phyloP scores from a whole-genome alignment of 371 early-diverging fungal species.

The Lichtheimia ornata region DNA sequence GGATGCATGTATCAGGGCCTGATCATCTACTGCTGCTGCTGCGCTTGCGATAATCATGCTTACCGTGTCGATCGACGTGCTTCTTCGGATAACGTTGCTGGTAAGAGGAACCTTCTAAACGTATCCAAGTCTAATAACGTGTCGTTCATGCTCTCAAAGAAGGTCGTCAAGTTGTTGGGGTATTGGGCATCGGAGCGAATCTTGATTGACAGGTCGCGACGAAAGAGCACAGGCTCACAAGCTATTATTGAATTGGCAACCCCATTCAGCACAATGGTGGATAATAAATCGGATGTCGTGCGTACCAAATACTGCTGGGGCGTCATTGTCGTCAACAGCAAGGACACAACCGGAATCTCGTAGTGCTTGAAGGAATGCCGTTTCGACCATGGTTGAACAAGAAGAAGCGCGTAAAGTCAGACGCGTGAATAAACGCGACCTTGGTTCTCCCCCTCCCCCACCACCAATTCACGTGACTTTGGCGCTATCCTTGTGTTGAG shows the following conservation, averaged over 20 bases:
- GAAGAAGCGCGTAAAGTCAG: neutral
- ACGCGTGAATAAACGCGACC: neutral
- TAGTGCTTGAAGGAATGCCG: slow-evolving; percentile 8
- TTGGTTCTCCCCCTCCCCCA: neutral
- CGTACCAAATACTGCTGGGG: slow-evolving; percentile 18
- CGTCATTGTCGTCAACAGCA: slow-evolving; percentile 3
- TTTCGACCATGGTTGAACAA: neutral
- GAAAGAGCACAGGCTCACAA: slow-evolving; percentile 29
- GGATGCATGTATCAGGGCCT: neutral
- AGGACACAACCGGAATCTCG: slow-evolving; percentile 20
- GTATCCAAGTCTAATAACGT: slow-evolving; percentile 24
- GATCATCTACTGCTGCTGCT: no score
- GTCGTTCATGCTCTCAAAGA: slow-evolving; percentile 28
- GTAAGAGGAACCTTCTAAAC: slow-evolving; percentile 39
- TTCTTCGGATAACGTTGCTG: slow-evolving; percentile 21
- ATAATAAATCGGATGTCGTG: neutral
- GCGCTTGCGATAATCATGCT: no score
- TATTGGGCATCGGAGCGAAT: slow-evolving; percentile 25
- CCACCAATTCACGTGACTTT: no score
- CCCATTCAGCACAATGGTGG: neutral
- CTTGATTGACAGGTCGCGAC: slow-evolving; percentile 33
- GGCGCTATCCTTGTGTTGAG: no score
- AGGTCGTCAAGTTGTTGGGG: slow-evolving; percentile 18
- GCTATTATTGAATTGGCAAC: slow-evolving; percentile 11
- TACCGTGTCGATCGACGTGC: neutral